Base-by-base conservation (phyloP, 2,329 filamentous ascomycete species). In the Phaeomoniella chlamydospora region DNA sequence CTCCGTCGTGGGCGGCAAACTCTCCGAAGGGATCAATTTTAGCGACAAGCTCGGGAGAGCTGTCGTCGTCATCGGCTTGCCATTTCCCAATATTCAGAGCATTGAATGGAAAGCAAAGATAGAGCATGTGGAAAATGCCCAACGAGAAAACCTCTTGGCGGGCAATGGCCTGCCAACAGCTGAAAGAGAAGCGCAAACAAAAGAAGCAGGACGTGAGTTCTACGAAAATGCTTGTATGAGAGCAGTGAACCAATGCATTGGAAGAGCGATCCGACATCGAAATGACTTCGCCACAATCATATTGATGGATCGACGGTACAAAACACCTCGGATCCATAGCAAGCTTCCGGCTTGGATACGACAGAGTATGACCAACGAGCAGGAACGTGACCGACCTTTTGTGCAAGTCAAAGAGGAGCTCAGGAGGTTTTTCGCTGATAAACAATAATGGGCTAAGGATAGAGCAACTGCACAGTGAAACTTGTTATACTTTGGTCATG, bases 11-110 rank as follows among this genome's bases (percentile, higher is more conserved):
- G 88, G 88, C 37, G 90, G 90, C 11, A 93, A 88, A 46, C 79
- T 98, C 61, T 93, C 84, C 39, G 90, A 98, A 59, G 90, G 90
- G 44, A 98, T 98, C 62, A 98, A 98, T 59, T 98, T 98, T 61
- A 88, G 84, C 1, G 87, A 98, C 58, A 68, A 71, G 3, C 74
- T 98, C 0, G 90, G 90, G 1, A 77, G 90, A 16, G 88, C 83
- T 37, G 86, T 98, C 5, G 65, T 93, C 11, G 80, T 96, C n/a
- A 74, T 96, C 11, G 90, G 90, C 0, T 63, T 98, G 3, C 90
- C 90, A 0, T 98, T 92, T 47, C 86, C 90, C 0, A 98, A 96
- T 47, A 77, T 86, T 36, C 74, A 82, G 46, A 85, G 81, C 6
- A 77, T 86, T 1, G 85, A 94, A 49, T 96, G 88, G 88, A 86